Percentiles rank a stretch among this genome's conserved stretches.
phyloP scores from a whole-genome alignment of 2,329 filamentous ascomycete species.

The Exserohilum turcica region DNA sequence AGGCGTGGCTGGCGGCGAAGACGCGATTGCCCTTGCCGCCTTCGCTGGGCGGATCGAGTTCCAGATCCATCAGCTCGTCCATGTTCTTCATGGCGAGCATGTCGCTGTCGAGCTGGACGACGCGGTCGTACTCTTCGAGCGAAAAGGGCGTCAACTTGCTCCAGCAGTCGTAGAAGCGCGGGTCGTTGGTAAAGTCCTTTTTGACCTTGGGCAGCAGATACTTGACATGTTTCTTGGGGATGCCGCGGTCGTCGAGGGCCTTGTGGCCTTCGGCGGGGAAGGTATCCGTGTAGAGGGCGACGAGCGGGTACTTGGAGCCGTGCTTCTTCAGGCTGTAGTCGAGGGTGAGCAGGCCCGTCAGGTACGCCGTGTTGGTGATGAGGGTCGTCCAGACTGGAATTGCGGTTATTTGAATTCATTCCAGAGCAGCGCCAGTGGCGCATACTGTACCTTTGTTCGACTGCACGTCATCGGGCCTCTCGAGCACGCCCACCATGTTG shows the following conservation, averaged over 20 bases:
- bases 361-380: conserved; percentile 83
- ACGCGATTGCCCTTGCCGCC: conserved; percentile 65
- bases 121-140: conserved; percentile 74
- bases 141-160: conserved; percentile 82
- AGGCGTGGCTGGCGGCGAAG: conserved; percentile 83
- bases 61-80: conserved; percentile 88
- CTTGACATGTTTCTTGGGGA: conserved; percentile 71
- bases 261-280: conserved; percentile 71
- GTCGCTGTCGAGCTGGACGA: conserved; percentile 86
- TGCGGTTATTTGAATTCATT: not conserved
- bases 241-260: conserved; percentile 71
- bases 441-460: conserved; percentile 47
- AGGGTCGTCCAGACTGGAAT: conserved; percentile 81
- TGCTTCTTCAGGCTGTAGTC: conserved; percentile 73
- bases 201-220: conserved; percentile 70
- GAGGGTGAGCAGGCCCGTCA: conserved; percentile 81
- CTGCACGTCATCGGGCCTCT: conserved; percentile 28
- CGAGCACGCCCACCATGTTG: conserved; percentile 9
- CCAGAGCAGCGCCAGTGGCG: conserved; percentile 2
- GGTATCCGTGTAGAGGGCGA: conserved; percentile 81
- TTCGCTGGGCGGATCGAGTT: conserved; percentile 65
- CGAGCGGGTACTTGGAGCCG: conserved; percentile 73
- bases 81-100: conserved; percentile 85
- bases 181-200: conserved; percentile 75
- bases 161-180: conserved; percentile 90